Evolutionary conservation across 495 filamentous ascomycete genomes (phyloP).

Genomic region (Aspergillus baeticus): DNA sequence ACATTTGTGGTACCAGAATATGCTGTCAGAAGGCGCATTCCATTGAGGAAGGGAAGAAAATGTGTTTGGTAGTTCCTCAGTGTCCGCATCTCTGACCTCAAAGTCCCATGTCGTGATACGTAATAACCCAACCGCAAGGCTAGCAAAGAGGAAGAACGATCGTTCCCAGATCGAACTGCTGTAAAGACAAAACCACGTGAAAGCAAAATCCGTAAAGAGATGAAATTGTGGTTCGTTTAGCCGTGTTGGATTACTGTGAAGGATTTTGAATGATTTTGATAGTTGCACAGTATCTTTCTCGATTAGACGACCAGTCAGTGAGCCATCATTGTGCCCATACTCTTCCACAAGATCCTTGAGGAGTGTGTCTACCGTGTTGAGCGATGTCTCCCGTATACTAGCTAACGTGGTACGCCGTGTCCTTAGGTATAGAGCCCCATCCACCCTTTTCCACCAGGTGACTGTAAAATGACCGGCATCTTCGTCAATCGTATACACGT

Average conservation of each 20-base stretch:
- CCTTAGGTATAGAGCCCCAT: neutral
- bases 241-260: too few relatives aligned
- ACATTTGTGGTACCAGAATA: constrained; percentile 5
- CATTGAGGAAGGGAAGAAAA: neutral
- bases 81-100: neutral
- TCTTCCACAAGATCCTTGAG: neutral
- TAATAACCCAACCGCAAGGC: neutral
- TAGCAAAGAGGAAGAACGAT: neutral
- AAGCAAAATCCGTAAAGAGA: constrained; percentile 5
- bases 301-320: neutral
- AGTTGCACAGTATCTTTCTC: neutral
- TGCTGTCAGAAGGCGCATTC: neutral
- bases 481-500: constrained; percentile 6
- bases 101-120: constrained; percentile 13
- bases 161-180: neutral
- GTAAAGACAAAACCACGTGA: constrained; percentile 2
- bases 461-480: constrained; percentile 1
- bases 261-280: neutral
- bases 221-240: constrained; percentile 2
- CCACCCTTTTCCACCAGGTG: neutral
- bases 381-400: neutral
- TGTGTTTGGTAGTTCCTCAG: constrained; percentile 10
- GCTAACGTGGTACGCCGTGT: neutral
- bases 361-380: neutral
- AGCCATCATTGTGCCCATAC: neutral